Percentiles rank a stretch among this genome's conserved stretches.
These are phyloP conservation scores for Fraxinus sp. DNA, from an alignment of 305 asterid genomes.

Conservation along the genomic window DNA sequence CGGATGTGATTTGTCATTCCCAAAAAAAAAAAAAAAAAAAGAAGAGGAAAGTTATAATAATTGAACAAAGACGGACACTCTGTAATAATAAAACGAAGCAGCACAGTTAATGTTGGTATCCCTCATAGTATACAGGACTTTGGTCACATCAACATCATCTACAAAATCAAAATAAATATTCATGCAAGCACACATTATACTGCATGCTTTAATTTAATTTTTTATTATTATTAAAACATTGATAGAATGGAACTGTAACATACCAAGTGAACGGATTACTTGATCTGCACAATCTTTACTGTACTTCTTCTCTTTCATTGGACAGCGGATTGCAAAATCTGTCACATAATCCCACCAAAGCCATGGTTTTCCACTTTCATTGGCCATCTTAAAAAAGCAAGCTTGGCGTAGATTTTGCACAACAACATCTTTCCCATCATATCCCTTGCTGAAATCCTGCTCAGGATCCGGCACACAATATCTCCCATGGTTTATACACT, in stretches of 20 bases:
- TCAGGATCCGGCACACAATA: constrained; percentile 99
- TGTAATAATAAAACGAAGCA: constrained; percentile 1
- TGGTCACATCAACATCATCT: neutral
- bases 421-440: constrained; percentile 96
- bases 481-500: constrained; percentile 96
- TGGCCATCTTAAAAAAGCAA: constrained; percentile 85
- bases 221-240: neutral
- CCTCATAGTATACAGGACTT: neutral
- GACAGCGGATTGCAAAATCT: constrained; percentile 87
- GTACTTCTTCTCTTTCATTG: constrained; percentile 89
- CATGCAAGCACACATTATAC: neutral
- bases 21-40: neutral
- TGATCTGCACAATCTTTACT: constrained; percentile 86
- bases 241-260: constrained; percentile 6
- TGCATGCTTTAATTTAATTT: neutral
- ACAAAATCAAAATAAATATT: neutral
- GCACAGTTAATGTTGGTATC: neutral
- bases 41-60: neutral
- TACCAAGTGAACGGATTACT: constrained; percentile 85
- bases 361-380: constrained; percentile 93
- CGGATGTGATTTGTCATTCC: neutral
- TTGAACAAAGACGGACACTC: neutral
- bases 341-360: constrained; percentile 99
- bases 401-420: constrained; percentile 87
- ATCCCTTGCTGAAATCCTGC: constrained; percentile 88